Conservation (phyloP, 1,139 yeast species). For the Sugiyamaella japonica region DNA sequence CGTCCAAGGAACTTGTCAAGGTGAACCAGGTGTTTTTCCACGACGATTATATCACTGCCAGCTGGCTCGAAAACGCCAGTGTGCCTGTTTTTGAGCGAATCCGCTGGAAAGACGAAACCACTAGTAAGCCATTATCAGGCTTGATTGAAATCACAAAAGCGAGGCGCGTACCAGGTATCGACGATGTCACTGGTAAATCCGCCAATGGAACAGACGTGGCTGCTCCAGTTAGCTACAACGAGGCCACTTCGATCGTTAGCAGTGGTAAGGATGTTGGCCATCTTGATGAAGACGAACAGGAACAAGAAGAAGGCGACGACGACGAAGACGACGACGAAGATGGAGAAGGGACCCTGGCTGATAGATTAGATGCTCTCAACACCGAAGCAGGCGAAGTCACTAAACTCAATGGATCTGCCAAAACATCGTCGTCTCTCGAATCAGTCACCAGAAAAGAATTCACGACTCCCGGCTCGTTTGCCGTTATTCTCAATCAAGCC, state of each 20-base stretch:
- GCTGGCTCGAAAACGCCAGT: conserved; percentile 75
- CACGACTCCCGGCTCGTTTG: conserved; percentile 36
- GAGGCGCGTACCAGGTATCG: conserved; percentile 23
- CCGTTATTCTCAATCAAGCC: conserved; percentile 45
- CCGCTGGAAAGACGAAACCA: conserved; percentile 50
- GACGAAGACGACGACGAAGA: conserved; percentile 37
- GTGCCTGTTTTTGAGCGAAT: conserved; percentile 64
- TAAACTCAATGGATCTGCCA: conserved; percentile 20
- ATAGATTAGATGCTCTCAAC: conserved; percentile 44
- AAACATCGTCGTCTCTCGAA: conserved; percentile 9
- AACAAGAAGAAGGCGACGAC: conserved; percentile 37
- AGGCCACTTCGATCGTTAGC: conserved; percentile 56
- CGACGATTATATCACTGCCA: conserved; percentile 47
- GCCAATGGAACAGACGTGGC: conserved; percentile 68
- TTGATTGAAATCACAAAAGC: conserved; percentile 28
- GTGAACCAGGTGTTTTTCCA: conserved; percentile 49
- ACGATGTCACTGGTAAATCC: conserved; percentile 26
- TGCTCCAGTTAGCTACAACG: conserved; percentile 63
- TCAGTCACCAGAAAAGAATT: conserved; percentile 20
- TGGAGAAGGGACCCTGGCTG: conserved; percentile 44
- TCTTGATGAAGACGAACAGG: conserved; percentile 40
- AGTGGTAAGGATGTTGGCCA: conserved; percentile 50
- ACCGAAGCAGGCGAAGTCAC: conserved; percentile 32
- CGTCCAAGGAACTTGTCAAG: conserved; percentile 38
- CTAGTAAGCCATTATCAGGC: conserved; percentile 26